Conservation (phyloP, 1,284 basidiomycete species). For the Rhodotorula sp. region DNA sequence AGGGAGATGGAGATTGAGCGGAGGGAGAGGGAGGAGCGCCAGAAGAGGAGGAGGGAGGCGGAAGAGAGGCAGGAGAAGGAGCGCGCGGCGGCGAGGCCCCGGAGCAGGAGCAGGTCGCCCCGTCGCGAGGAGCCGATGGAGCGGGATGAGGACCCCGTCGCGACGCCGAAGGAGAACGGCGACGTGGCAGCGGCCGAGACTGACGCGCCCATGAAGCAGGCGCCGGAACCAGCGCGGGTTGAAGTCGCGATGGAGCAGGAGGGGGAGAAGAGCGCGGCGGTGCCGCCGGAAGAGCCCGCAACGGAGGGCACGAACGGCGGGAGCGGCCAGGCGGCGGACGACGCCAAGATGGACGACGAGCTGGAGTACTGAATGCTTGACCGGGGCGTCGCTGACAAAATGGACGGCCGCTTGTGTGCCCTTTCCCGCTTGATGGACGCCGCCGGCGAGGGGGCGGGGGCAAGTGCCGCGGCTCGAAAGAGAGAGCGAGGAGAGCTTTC, state of each 20-base stretch:
- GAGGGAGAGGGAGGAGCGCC: constrained; percentile 25
- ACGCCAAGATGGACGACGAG: constrained; percentile 16
- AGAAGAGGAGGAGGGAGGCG: constrained; percentile 8
- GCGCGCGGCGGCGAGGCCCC: neutral
- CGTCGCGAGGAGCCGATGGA: neutral
- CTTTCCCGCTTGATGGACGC: too few relatives aligned
- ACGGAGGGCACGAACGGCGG: neutral
- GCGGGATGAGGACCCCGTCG: neutral
- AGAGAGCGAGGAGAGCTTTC: too few relatives aligned
- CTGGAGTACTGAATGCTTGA: constrained; percentile 27
- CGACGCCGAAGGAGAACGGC: neutral
- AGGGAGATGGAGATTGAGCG: constrained; percentile 15
- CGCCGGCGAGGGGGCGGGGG: too few relatives aligned
- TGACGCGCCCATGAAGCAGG: neutral
- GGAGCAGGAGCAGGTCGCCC: neutral
- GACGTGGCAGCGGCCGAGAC: neutral
- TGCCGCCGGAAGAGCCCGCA: neutral
- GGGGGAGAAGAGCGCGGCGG: neutral
- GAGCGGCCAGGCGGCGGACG: too few relatives aligned
- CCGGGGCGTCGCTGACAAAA: neutral
- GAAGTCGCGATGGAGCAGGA: constrained; percentile 4
- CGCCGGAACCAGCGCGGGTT: neutral
- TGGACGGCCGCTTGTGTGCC: too few relatives aligned
- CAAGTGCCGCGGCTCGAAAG: too few relatives aligned
- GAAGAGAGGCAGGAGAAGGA: constrained; percentile 28